Evolutionary conservation across 2,329 filamentous ascomycete species (phyloP).

Genomic region (Venturia aucupariae): DNA sequence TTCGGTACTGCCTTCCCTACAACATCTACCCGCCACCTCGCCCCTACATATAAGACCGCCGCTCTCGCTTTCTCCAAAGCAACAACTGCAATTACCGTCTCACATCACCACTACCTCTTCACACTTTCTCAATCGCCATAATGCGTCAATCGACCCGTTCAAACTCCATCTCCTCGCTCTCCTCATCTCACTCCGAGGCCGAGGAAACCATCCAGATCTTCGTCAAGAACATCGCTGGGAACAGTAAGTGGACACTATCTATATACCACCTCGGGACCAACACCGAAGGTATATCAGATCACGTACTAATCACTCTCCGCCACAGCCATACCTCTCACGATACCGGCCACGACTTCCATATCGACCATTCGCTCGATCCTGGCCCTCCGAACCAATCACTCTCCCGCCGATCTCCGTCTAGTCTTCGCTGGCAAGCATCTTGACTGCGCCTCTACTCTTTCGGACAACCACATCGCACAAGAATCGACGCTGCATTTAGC

Average conservation of each 20-base stretch:
- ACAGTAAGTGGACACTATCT: slow-evolving; percentile 38
- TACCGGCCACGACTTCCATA: slow-evolving; percentile 46
- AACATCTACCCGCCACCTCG: not conserved
- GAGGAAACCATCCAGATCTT: slow-evolving; percentile 52
- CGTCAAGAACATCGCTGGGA: slow-evolving; percentile 49
- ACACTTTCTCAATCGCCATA: not conserved
- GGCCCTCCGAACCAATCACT: slow-evolving; percentile 46
- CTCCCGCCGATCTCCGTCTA: slow-evolving; percentile 43
- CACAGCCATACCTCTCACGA: slow-evolving; percentile 48
- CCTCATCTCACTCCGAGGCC: slow-evolving; percentile 33
- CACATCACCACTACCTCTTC: too few species aligned
- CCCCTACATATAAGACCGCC: not conserved
- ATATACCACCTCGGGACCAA: not conserved
- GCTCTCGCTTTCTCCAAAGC: not conserved
- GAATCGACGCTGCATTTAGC: slow-evolving; percentile 46
- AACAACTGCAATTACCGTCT: not conserved
- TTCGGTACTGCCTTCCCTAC: not conserved
- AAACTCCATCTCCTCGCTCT: slow-evolving; percentile 35
- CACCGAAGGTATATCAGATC: slow-evolving; percentile 2
- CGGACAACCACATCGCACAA: slow-evolving; percentile 39
- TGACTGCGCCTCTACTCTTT: slow-evolving; percentile 33
- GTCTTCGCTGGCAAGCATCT: slow-evolving; percentile 51
- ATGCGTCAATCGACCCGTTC: slow-evolving; percentile 21
- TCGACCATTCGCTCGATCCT: slow-evolving; percentile 47
- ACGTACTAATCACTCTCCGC: slow-evolving; percentile 18